phyloP scores from a whole-genome alignment of 1,284 basidiomycete genomes.

The Puccinia coronata region DNA sequence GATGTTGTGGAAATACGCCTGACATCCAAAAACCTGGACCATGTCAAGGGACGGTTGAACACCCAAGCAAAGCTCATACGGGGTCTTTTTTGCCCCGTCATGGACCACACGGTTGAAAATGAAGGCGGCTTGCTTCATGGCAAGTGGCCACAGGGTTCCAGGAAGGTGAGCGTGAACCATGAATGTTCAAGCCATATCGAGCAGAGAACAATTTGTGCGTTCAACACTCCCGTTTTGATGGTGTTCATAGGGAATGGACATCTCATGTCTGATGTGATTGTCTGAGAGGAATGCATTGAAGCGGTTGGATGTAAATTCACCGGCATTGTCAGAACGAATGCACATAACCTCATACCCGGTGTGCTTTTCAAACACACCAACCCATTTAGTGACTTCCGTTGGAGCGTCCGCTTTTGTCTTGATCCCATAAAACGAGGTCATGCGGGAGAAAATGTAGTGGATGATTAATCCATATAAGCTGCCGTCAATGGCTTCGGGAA shows the following conservation, averaged over 20 bases:
- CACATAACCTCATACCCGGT: neutral
- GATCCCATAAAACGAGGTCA: neutral
- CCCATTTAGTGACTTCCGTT: neutral
- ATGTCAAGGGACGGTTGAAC: neutral
- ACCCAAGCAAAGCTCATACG: neutral
- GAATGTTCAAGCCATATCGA: neutral
- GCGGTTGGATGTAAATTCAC: neutral
- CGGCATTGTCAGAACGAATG: neutral
- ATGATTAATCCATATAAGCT: neutral
- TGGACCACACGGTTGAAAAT: constrained; percentile 16
- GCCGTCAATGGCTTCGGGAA: neutral
- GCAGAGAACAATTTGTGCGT: no score
- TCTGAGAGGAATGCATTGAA: neutral
- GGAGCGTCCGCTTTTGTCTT: neutral
- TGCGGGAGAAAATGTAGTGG: neutral
- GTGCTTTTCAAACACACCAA: neutral
- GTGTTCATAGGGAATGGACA: constrained; percentile 14
- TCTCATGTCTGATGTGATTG: neutral
- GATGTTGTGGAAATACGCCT: neutral
- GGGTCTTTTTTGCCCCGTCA: neutral
- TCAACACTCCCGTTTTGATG: constrained; percentile 29
- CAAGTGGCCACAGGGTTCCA: neutral
- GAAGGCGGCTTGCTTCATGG: neutral
- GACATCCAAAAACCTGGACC: neutral
- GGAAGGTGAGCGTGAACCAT: neutral